Evolutionary conservation across 1,139 yeast species (phyloP), one percentile per base, ranked within the genome.

Genomic region (Saccharomycopsis hybrid): DNA sequence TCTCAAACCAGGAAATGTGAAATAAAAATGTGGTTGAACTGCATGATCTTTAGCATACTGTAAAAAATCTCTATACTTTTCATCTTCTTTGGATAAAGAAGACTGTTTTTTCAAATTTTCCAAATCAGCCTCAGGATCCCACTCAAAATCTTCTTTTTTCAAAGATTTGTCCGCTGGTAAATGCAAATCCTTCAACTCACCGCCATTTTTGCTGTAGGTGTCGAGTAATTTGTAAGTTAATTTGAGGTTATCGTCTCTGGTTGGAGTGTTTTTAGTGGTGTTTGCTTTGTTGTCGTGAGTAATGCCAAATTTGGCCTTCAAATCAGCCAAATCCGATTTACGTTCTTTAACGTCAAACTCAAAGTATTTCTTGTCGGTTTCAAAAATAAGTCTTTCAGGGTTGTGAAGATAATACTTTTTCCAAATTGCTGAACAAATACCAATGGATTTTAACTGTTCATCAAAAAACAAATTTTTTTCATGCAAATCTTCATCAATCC

Each of bases 1-100:
- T 49, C 62, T 59, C 37, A 74, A 67, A 70, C 72, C 69, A 5
- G 78, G 77, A 57, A 72, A 73, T 49, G 73, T 72, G 63, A 73
- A 74, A 57, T 66, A 72, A 42, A 60, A 60, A 28, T 44, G 52
- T 24, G 56, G 38, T 24, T 47, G 56, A 3, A 41, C 53, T 38
- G 57, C 57, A 36, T 56, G 48, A 11, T 44, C 53, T 41, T 54
- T 54, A 8, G 64, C 62, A 41, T 51, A 61, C 33, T 50, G 46
- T 39, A 62, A 49, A 41, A 60, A 61, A 28, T 56, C 50, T 36
- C 58, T 45, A 43, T 60, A 60, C 50, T 61, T 58, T 13, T 32
- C 39, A 11, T 60, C 63, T n/a, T 54, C 55, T 11, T 24, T 29
- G 7, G 46, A 41, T 25, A 51, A 30, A 5, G 39, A 8, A 9